Evolutionary conservation across 2,329 filamentous ascomycete genomes (phyloP), one percentile per base, ranked within the genome.

Genomic region (Phyllosticta capitalensis): DNA sequence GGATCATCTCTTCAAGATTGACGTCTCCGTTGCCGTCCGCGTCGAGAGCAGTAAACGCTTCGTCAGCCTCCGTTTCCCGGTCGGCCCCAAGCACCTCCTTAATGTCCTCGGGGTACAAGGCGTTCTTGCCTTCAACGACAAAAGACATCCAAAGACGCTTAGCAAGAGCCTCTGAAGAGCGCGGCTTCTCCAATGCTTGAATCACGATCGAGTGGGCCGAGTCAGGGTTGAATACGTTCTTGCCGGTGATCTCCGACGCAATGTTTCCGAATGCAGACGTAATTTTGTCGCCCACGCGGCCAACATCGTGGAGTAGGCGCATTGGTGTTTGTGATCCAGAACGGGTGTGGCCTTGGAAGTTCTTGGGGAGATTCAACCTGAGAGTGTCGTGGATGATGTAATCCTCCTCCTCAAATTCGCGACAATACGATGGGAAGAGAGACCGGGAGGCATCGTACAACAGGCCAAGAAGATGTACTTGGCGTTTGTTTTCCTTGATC

Each of bases 111-210:
- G 82, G 74, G 65, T 83, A 89, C 9, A 99, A 79, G 0, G 86
- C 79, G 49, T 96, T 90, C 61, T 86, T 86, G 66, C 90, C 91
- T 73, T 97, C 92, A 3, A 94, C 84, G 1, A 96, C 94, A 70
- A 96, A 95, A 0, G 92, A 96, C 90, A 96, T 95, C 94, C 94
- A 97, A 63, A 97, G 87, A 68, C 94, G 88, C 65, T 85, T 87
- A n/a, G 90, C 92, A 61, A 97, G 78, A n/a, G 94, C 94, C 71
- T 97, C 92, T 0, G 91, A 90, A 6, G 90, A 89, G 61, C 82
- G 81, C 51, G 83, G 85, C 75, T 90, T 92, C 73, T 96, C 92
- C 30, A 97, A 79, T 9, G 92, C 94, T 70, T 95, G 85, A 12
- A 95, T 80, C 5, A 97, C 90, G 54, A 97, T 84, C 0, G 90